These are phyloP conservation scores for Dioszegia hungarica DNA, from an alignment of 768 basidiomycete species.

Conservation along the genomic window DNA sequence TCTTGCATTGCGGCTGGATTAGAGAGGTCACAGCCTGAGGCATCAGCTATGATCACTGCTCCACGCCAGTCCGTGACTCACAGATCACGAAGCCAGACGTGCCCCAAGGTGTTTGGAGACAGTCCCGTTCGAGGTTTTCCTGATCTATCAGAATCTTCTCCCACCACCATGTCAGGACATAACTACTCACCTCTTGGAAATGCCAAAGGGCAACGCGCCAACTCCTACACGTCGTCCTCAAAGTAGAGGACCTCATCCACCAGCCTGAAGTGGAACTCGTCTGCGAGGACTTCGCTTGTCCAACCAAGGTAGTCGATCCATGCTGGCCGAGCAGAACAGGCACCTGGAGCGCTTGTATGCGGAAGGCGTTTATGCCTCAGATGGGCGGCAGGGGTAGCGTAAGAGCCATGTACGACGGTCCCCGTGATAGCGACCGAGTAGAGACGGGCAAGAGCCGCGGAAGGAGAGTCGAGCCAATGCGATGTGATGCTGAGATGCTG, in stretches of 20 bases:
- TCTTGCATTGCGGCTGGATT: conserved; percentile 32
- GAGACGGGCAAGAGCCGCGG: conserved; percentile 19
- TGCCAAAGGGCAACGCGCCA: too few species aligned
- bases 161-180: not conserved
- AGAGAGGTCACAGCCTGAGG: conserved; percentile 45
- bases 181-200: conserved; percentile 5
- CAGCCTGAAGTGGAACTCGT: too few species aligned
- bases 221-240: too few species aligned
- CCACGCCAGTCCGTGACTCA: not conserved
- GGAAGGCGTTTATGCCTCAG: conserved; percentile 8
- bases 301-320: too few species aligned
- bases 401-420: conserved; percentile 26
- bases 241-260: too few species aligned
- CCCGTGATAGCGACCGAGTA: conserved; percentile 31
- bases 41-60: not conserved
- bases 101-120: conserved; percentile 37
- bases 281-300: too few species aligned
- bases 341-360: not conserved
- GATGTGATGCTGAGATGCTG: conserved; percentile 40
- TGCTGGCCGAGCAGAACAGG: too few species aligned
- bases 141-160: conserved; percentile 7
- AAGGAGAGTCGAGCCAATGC: conserved; percentile 12
- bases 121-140: conserved; percentile 37
- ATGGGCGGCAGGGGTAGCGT: not conserved
- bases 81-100: conserved; percentile 42